A percentile compares a stretch with the other conserved stretches of the same genome.
phyloP scores from a whole-genome alignment of 306 rosid genomes.

The Carpinus viminea region DNA sequence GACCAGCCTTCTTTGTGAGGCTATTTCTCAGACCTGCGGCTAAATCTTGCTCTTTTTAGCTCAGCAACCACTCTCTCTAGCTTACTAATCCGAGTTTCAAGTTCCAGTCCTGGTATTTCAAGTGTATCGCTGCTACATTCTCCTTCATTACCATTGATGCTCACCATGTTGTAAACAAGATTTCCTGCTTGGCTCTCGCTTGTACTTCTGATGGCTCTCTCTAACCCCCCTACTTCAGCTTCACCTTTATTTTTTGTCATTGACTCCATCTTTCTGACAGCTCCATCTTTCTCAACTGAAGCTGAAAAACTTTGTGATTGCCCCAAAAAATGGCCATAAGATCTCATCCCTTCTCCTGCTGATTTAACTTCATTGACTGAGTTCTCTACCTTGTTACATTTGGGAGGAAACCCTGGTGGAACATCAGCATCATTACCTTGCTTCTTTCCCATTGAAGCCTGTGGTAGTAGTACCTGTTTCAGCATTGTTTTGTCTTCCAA shows the following conservation, averaged over 20 bases:
- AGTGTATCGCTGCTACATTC: no score
- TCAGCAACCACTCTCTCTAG: not conserved
- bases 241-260: not conserved
- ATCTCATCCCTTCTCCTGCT: not conserved
- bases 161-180: no score
- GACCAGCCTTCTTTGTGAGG: not conserved
- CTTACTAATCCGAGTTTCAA: no score
- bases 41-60: not conserved
- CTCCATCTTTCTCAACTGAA: not conserved
- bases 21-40: constrained; percentile 16
- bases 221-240: constrained; percentile 1
- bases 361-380: constrained; percentile 1
- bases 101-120: no score
- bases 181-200: no score
- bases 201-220: constrained; percentile 16
- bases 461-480: no score
- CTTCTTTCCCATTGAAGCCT: not conserved
- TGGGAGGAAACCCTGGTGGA: constrained; percentile 18
- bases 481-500: no score
- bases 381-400: not conserved
- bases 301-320: constrained; percentile 17
- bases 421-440: constrained; percentile 8
- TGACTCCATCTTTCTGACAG: not conserved
- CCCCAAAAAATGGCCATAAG: not conserved
- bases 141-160: no score